These are phyloP conservation scores for Cicer judaicum DNA, from an alignment of 306 rosid genomes.

Conservation along the genomic window DNA sequence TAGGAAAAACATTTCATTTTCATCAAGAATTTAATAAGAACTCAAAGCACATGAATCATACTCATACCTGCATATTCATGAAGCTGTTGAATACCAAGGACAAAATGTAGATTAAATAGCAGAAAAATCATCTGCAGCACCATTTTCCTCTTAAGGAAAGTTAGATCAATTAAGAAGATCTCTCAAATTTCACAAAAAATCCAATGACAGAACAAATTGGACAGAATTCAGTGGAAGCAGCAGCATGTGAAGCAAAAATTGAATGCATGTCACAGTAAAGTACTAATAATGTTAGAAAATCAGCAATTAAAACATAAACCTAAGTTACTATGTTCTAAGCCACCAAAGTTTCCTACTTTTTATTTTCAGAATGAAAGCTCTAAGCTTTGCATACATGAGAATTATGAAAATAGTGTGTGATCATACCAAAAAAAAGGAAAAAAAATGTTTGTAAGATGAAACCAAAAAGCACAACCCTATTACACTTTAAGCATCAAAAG, in stretches of 20 bases:
- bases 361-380: slow-evolving; percentile 43
- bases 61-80: slow-evolving; percentile 76
- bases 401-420: slow-evolving; percentile 39
- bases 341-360: slow-evolving; percentile 38
- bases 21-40: slow-evolving; percentile 14
- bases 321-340: neutral
- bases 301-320: slow-evolving; percentile 51
- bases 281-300: slow-evolving; percentile 22
- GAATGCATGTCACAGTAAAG: slow-evolving; percentile 50
- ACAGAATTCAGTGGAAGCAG: slow-evolving; percentile 48
- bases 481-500: slow-evolving; percentile 44
- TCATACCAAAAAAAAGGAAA: slow-evolving; percentile 23
- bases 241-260: slow-evolving; percentile 48
- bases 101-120: slow-evolving; percentile 57
- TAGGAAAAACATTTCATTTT: neutral
- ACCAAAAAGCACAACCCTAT: slow-evolving; percentile 48
- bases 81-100: slow-evolving; percentile 48
- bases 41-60: slow-evolving; percentile 39
- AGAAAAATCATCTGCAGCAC: slow-evolving; percentile 54
- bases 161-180: slow-evolving; percentile 52
- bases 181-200: slow-evolving; percentile 49
- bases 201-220: slow-evolving; percentile 33
- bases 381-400: slow-evolving; percentile 50
- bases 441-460: slow-evolving; percentile 47
- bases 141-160: slow-evolving; percentile 54